Base-by-base conservation (phyloP, 306 rosid genomes). In the Morella rubra region DNA sequence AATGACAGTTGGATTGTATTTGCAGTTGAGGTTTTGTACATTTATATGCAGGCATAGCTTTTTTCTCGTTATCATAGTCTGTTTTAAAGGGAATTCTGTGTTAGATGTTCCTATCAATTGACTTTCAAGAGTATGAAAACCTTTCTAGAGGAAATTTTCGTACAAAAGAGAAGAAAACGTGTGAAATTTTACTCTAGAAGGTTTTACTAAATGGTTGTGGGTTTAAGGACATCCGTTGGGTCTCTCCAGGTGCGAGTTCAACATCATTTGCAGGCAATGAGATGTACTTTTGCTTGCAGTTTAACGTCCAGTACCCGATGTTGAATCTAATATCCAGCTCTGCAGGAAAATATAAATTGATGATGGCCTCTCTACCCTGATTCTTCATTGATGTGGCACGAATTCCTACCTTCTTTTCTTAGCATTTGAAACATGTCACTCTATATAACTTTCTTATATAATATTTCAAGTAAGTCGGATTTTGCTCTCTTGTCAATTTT, bases 21-120 rank as follows among this genome's bases (percentile, higher is more conserved):
- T 22, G 76, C 62, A 72, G 72, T 74, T 12, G 73, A 54, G 78
- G 76, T 61, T 79, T 15, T 61, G 44, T 61, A 13, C 44, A 32
- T 61, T 32, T 55, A 27, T 27, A 22, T 61, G 68, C 37, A 12
- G 19, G 68, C 68, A 61, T 27, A 3, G 18, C 44, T 32, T 52
- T 15, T 9, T 52, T 52, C 8, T 52, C 18, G 68, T 15, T 27
- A 32, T 61, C 15, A 5, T 32, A 61, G 19, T 32, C 68, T 32
- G 8, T 13, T 6, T 52, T 18, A 61, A 61, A 5, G 44, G 44
- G 27, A 32, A 27, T 61, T 32, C 13, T 61, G 45, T 61, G 5
- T 14, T 61, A 13, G 16, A 27, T 61, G 14, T 58, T 7, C 44
- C 32, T 61, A 32, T 61, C 42, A 37, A 32, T 61, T 32, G 7